These are phyloP conservation scores for Microthlaspi erraticum DNA, from an alignment of 345 rosid genomes.

Conservation along the genomic window DNA sequence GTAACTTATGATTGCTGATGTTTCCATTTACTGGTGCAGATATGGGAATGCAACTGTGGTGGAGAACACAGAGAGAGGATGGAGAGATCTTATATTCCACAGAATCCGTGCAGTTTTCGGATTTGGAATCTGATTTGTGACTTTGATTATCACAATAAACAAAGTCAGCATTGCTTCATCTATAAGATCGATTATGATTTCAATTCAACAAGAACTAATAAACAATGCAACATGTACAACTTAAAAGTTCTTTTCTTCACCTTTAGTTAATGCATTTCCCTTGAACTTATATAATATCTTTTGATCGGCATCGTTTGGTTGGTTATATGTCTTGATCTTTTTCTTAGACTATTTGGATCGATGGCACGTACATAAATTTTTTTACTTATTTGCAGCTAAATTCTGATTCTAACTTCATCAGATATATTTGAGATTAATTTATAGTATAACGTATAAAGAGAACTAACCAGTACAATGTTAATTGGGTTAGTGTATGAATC, in stretches of 20 bases:
- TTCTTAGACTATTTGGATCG: not conserved
- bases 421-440: not conserved
- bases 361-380: not conserved
- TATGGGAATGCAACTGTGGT: constrained; percentile 94
- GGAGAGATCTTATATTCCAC: constrained; percentile 91
- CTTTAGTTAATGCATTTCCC: constrained; percentile 27
- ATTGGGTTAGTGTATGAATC: too few species aligned
- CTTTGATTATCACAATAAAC: constrained; percentile 26
- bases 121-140: constrained; percentile 65
- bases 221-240: constrained; percentile 36
- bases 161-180: constrained; percentile 34
- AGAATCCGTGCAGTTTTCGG: constrained; percentile 91
- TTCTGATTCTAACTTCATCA: not conserved
- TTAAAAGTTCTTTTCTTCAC: not conserved
- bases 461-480: too few species aligned
- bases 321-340: not conserved
- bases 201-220: constrained; percentile 19
- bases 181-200: constrained; percentile 25
- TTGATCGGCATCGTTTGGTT: not conserved
- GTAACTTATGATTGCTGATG: not conserved
- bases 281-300: constrained; percentile 8
- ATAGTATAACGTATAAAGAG: too few species aligned
- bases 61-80: constrained; percentile 96
- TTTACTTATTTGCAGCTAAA: not conserved
- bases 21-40: constrained; percentile 52